These are phyloP conservation scores for Potentilla sterilis DNA, from an alignment of 306 rosid species.

Conservation along the genomic window DNA sequence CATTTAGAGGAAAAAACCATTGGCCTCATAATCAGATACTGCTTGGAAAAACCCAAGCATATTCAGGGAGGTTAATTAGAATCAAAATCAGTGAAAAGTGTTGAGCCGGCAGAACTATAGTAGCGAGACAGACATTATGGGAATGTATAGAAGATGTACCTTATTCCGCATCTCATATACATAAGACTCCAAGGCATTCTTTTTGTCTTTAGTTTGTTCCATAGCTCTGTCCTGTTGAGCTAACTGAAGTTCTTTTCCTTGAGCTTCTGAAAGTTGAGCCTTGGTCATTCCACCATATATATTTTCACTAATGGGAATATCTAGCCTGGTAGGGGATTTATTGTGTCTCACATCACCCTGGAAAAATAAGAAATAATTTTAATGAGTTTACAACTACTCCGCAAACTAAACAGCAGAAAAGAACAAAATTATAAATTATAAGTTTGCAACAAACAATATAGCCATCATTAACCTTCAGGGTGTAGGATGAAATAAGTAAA, in stretches of 20 bases:
- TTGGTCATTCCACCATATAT: conserved; percentile 73
- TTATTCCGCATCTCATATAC: conserved; percentile 93
- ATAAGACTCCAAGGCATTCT: conserved; percentile 87
- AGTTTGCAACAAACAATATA: not conserved
- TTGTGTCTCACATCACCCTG: conserved; percentile 56
- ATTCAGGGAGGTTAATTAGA: not conserved
- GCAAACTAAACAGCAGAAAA: not conserved
- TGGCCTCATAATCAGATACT: not conserved
- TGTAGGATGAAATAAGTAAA: not conserved
- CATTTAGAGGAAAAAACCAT: not conserved
- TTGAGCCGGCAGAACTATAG: conserved; percentile 24
- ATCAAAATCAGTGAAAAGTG: conserved; percentile 8
- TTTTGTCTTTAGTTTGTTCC: conserved; percentile 86
- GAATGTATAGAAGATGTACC: conserved; percentile 46
- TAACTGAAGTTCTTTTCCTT: conserved; percentile 63
- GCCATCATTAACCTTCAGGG: not conserved
- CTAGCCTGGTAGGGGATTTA: conserved; percentile 52
- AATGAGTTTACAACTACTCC: conserved; percentile 10
- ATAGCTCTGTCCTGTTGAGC: conserved; percentile 70
- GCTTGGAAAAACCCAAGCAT: not conserved
- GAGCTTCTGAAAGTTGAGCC: conserved; percentile 73
- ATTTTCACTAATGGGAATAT: conserved; percentile 60
- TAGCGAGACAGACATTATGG: conserved; percentile 19
- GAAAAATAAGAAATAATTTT: conserved; percentile 23
- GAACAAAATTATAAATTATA: not conserved